Percentiles rank a stretch among this genome's conserved stretches.
phyloP scores from a whole-genome alignment of 2,329 filamentous ascomycete species.

The Venturia oleaginea region DNA sequence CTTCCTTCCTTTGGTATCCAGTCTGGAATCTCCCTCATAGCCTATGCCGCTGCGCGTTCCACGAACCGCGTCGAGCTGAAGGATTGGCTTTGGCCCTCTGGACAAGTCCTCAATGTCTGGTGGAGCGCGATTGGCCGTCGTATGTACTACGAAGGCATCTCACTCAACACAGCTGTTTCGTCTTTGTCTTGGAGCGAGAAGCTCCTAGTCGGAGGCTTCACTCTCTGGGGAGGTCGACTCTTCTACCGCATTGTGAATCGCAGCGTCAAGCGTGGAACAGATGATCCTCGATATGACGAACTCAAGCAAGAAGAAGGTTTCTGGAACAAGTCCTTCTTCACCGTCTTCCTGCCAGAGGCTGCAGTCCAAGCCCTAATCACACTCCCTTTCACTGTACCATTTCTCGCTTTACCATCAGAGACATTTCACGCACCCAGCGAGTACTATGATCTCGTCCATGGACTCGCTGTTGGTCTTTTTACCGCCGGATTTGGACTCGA shows the following conservation, averaged over 20 bases:
- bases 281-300: slow-evolving; percentile 47
- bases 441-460: slow-evolving; percentile 22
- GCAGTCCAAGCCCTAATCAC: slow-evolving; percentile 48
- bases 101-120: slow-evolving; percentile 50
- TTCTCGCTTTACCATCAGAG: slow-evolving; percentile 27
- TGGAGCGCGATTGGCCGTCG: slow-evolving; percentile 49
- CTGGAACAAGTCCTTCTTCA: slow-evolving; percentile 49
- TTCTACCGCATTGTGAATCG: slow-evolving; percentile 46
- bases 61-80: slow-evolving; percentile 51
- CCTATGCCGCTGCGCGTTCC: slow-evolving; percentile 43
- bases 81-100: slow-evolving; percentile 50
- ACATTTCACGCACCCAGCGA: slow-evolving; percentile 20
- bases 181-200: slow-evolving; percentile 41
- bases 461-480: slow-evolving; percentile 46
- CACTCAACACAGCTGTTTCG: slow-evolving; percentile 33
- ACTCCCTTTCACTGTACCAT: slow-evolving; percentile 48
- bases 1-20: slow-evolving; percentile 48
- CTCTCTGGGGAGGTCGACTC: slow-evolving; percentile 48
- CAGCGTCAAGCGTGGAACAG: slow-evolving; percentile 40
- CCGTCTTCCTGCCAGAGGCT: slow-evolving; percentile 48
- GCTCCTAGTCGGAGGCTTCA: slow-evolving; percentile 47
- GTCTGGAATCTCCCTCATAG: slow-evolving; percentile 41
- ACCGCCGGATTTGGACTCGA: slow-evolving; percentile 48
- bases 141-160: slow-evolving; percentile 37
- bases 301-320: slow-evolving; percentile 45